phyloP scores from a whole-genome alignment of 1,139 yeast genomes.

The Meyerozyma elateridarum region DNA sequence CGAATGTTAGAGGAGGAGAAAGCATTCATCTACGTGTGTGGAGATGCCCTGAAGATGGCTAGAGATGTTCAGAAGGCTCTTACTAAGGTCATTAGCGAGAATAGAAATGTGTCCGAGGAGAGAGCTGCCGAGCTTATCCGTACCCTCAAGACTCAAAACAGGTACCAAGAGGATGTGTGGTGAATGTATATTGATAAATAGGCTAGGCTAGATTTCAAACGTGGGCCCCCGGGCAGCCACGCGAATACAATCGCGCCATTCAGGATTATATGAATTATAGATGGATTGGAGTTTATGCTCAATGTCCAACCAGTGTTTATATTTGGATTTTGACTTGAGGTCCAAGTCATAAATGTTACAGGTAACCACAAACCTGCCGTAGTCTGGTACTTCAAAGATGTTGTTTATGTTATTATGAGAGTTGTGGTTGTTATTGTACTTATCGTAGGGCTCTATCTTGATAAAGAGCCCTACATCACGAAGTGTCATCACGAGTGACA shows the following conservation, averaged over 20 bases:
- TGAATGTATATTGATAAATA: no score
- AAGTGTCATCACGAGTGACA: conserved; percentile 49
- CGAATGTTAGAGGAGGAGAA: conserved; percentile 59
- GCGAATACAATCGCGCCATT: conserved; percentile 34
- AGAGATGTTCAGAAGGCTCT: conserved; percentile 85
- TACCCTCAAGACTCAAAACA: conserved; percentile 76
- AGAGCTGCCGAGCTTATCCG: conserved; percentile 77
- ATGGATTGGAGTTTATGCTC: conserved; percentile 32
- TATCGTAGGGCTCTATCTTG: conserved; percentile 34
- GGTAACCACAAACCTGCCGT: conserved; percentile 28
- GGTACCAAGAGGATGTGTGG: conserved; percentile 98
- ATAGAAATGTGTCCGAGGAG: conserved; percentile 53
- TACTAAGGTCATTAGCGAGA: conserved; percentile 55
- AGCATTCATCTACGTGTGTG: conserved; percentile 91
- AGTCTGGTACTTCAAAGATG: conserved; percentile 22
- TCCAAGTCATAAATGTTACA: conserved; percentile 44
- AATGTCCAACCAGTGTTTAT: conserved; percentile 38
- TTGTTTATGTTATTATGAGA: conserved; percentile 32
- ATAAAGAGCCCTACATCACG: conserved; percentile 52
- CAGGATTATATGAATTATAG: conserved; percentile 31
- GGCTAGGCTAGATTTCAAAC: background rate
- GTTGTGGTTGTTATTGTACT: conserved; percentile 26
- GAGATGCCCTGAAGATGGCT: conserved; percentile 96
- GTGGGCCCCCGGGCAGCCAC: conserved; percentile 2
- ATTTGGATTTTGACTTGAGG: conserved; percentile 36